Evolutionary conservation across 2,329 filamentous ascomycete species (phyloP).

Genomic region (Colletotrichum agaves): DNA sequence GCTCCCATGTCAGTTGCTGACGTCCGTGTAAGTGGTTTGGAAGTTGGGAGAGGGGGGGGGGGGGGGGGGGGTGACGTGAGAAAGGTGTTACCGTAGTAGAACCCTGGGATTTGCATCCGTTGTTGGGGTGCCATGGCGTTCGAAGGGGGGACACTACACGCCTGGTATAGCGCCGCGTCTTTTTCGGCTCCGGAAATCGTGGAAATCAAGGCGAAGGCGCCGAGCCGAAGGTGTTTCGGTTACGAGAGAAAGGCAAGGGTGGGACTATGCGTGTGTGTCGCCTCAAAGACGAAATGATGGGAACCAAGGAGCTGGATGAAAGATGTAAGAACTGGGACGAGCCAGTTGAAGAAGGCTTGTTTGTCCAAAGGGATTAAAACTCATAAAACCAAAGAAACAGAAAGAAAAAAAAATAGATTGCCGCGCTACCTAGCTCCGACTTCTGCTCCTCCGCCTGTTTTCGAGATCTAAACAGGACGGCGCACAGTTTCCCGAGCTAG

Average conservation of each 20-base stretch:
- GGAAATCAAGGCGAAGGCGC: neutral
- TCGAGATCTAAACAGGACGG: conserved; percentile 19
- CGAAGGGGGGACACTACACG: neutral
- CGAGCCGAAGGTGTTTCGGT: neutral
- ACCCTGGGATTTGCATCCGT: conserved; percentile 59
- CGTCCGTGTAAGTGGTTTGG: neutral
- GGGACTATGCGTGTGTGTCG: neutral
- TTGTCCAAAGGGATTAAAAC: neutral
- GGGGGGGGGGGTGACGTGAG: conserved; percentile 6
- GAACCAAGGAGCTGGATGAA: too few relatives aligned
- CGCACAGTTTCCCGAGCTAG: conserved; percentile 9
- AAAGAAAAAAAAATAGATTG: neutral
- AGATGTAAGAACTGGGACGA: too few relatives aligned
- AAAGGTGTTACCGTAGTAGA: conserved; percentile 61
- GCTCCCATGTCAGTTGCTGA: neutral
- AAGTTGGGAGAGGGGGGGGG: neutral
- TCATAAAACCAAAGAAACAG: neutral
- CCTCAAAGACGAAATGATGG: neutral
- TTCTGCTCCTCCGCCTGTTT: neutral
- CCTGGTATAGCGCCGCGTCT: neutral
- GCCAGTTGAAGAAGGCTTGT: neutral
- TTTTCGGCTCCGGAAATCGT: conserved; percentile 3
- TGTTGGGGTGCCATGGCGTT: conserved; percentile 32
- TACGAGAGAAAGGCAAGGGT: neutral
- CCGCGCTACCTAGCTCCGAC: neutral